A percentile compares a stretch with the other conserved stretches of the same genome.
Evolutionary conservation across 75 land plant species (phyloP).

Genomic region (Cryptomeria japonica): DNA sequence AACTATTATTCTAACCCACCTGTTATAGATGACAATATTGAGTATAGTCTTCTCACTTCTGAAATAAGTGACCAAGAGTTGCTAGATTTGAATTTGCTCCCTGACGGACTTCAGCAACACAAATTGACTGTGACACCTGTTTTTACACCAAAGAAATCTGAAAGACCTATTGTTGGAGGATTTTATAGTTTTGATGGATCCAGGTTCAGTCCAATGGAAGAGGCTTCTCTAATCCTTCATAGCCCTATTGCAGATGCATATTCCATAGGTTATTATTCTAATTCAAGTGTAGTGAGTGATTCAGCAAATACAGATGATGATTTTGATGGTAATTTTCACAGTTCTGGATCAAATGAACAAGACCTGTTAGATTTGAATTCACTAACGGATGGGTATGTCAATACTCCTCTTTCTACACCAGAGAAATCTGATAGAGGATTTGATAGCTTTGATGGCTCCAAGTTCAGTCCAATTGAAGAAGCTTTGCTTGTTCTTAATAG

Average conservation of each 20-base stretch:
- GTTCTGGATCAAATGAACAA: background rate
- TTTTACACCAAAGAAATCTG: background rate
- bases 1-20: background rate
- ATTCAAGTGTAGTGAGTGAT: background rate
- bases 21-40: background rate
- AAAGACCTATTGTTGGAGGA: background rate
- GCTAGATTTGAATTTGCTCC: background rate
- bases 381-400: background rate
- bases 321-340: background rate
- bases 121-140: background rate
- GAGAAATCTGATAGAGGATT: background rate
- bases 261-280: background rate
- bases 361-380: background rate
- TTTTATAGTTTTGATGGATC: slow-evolving; percentile 1
- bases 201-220: background rate
- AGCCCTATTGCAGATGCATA: background rate
- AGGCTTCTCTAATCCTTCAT: background rate
- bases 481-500: background rate
- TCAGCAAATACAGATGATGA: background rate
- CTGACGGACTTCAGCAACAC: background rate
- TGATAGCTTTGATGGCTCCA: slow-evolving; percentile 2
- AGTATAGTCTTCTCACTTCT: background rate
- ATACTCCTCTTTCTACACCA: background rate
- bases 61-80: background rate
- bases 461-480: slow-evolving; percentile 1